A percentile compares a stretch with the other conserved stretches of the same genome.
Evolutionary conservation across 2,329 filamentous ascomycete species (phyloP).

Genomic region (Epichloe sibirici): DNA sequence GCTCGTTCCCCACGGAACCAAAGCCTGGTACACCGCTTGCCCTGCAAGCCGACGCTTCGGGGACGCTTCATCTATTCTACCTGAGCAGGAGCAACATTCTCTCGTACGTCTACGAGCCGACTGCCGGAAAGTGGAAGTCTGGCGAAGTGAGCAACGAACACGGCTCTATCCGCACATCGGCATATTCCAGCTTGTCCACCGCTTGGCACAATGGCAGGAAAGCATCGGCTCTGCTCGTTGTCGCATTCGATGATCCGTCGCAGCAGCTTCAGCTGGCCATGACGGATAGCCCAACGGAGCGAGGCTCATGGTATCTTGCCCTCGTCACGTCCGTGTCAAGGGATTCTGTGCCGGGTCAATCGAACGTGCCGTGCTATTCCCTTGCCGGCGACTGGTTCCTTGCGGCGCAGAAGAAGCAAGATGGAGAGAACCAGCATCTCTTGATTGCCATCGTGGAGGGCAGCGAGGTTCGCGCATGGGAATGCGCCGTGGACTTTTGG

Average conservation of each 20-base stretch:
- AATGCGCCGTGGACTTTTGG: slow-evolving; percentile 10
- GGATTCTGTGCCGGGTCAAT: slow-evolving; percentile 6
- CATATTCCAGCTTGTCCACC: slow-evolving; percentile 10
- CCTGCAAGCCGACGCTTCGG: slow-evolving; percentile 8
- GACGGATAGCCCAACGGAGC: slow-evolving; percentile 7
- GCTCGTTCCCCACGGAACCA: slow-evolving; percentile 1
- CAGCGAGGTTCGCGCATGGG: slow-evolving; percentile 8
- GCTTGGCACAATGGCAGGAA: slow-evolving; percentile 10
- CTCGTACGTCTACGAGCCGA: slow-evolving; percentile 7
- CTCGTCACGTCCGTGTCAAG: slow-evolving; percentile 7
- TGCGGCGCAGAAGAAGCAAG: neutral
- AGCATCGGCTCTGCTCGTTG: slow-evolving; percentile 5
- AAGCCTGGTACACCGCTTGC: slow-evolving; percentile 12
- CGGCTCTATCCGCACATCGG: slow-evolving; percentile 2
- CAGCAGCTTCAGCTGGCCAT: slow-evolving; percentile 10
- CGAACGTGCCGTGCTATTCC: slow-evolving; percentile 9
- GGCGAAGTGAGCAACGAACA: slow-evolving; percentile 3
- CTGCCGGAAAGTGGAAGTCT: slow-evolving; percentile 9
- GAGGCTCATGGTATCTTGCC: slow-evolving; percentile 6
- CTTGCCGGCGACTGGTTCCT: slow-evolving; percentile 11
- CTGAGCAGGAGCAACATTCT: slow-evolving; percentile 8
- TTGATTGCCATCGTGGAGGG: slow-evolving; percentile 10
- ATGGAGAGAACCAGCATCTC: slow-evolving; percentile 1
- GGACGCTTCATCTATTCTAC: slow-evolving; percentile 13
- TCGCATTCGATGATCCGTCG: slow-evolving; percentile 9